Evolutionary conservation across 805 yeast genomes (phyloP).

Genomic region (Yamadazyma tumulicola): DNA sequence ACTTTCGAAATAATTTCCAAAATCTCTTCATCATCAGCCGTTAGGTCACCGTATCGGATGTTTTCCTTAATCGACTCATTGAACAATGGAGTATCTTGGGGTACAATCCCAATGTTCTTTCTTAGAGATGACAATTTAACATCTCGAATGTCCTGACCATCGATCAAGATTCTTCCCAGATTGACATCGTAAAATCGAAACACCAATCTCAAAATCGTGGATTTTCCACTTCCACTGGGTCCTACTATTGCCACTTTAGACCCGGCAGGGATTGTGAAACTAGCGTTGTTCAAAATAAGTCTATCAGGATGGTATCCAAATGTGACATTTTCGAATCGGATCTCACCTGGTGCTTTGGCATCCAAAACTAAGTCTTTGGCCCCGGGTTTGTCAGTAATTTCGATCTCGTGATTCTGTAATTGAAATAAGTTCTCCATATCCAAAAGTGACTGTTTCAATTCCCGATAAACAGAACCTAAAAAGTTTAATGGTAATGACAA

Average conservation of each 20-base stretch:
- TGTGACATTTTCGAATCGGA: conserved; percentile 83
- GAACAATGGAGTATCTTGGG: conserved; percentile 95
- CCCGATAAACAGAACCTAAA: conserved; percentile 93
- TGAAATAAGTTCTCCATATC: conserved; percentile 96
- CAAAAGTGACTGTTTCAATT: conserved; percentile 83
- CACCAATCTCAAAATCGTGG: conserved; percentile 77
- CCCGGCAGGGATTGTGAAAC: conserved; percentile 88
- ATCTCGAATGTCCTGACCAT: conserved; percentile 81
- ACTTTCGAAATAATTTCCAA: conserved; percentile 62
- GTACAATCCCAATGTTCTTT: conserved; percentile 81
- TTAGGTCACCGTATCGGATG: conserved; percentile 77
- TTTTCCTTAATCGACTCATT: conserved; percentile 88
- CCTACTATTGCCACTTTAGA: conserved; percentile 92
- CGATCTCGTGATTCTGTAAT: conserved; percentile 70
- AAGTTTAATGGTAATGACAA: conserved; percentile 92
- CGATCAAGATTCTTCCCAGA: conserved; percentile 74
- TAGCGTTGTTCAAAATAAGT: conserved; percentile 76
- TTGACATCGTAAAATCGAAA: conserved; percentile 87
- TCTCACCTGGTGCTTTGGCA: conserved; percentile 58
- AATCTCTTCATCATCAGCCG: conserved; percentile 73
- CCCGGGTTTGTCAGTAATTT: conserved; percentile 56
- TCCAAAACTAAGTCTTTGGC: conserved; percentile 60
- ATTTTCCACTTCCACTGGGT: conserved; percentile 94
- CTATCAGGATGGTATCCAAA: conserved; percentile 90
- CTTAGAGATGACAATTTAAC: conserved; percentile 76